Conservation (phyloP, 371 early-diverging fungal genomes). For the Mucor ambiguus region DNA sequence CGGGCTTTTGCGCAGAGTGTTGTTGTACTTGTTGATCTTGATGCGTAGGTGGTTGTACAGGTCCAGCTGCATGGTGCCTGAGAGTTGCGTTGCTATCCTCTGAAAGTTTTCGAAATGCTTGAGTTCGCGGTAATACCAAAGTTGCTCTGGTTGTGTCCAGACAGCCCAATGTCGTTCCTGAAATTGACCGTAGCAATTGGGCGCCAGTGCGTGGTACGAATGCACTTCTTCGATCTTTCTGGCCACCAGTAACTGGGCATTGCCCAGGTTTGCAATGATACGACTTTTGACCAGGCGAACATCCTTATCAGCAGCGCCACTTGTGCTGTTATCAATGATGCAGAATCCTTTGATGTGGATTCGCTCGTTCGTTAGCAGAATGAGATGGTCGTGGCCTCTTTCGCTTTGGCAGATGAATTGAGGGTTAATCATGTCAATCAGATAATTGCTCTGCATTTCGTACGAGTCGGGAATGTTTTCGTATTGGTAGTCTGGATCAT, state of each 20-base stretch:
- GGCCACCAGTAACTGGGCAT: slow-evolving; percentile 75
- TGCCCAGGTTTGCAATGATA: slow-evolving; percentile 62
- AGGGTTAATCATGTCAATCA: slow-evolving; percentile 62
- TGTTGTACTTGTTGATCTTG: slow-evolving; percentile 21
- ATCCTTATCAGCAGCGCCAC: slow-evolving; percentile 25
- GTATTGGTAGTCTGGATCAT: slow-evolving; percentile 37
- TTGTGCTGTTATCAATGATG: slow-evolving; percentile 46
- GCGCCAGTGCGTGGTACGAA: slow-evolving; percentile 32
- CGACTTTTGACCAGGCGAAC: slow-evolving; percentile 65
- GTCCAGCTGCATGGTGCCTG: slow-evolving; percentile 70
- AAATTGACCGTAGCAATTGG: slow-evolving; percentile 48
- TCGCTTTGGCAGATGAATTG: slow-evolving; percentile 61
- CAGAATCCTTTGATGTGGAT: slow-evolving; percentile 54
- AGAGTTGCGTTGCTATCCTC: slow-evolving; percentile 66
- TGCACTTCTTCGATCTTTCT: slow-evolving; percentile 18
- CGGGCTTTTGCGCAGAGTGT: slow-evolving; percentile 13
- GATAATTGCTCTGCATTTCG: slow-evolving; percentile 48
- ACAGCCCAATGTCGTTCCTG: slow-evolving; percentile 69
- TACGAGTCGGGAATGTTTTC: slow-evolving; percentile 46
- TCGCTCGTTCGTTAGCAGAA: slow-evolving; percentile 60
- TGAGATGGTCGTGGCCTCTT: slow-evolving; percentile 21
- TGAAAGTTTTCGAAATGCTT: slow-evolving; percentile 51
- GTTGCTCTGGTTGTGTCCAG: slow-evolving; percentile 86
- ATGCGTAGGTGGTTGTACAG: slow-evolving; percentile 70
- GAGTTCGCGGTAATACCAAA: slow-evolving; percentile 42